Conservation (phyloP, 345 rosid genomes). For the Hypericum androsaemum region DNA sequence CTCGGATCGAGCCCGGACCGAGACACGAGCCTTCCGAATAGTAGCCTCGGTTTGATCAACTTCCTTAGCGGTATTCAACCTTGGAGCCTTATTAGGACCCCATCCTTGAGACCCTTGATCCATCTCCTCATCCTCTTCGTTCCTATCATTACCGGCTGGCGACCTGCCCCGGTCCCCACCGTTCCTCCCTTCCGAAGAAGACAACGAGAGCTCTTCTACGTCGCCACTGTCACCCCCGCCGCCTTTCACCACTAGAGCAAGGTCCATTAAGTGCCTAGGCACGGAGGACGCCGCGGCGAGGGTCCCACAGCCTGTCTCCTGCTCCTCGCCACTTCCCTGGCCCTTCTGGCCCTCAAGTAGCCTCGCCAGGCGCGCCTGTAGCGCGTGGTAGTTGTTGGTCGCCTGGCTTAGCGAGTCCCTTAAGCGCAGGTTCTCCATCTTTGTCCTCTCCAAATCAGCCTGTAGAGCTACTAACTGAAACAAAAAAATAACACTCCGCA, state of each 20-base stretch:
- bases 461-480: slow-evolving; percentile 36
- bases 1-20: slow-evolving; percentile 57
- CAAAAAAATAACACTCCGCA: background rate
- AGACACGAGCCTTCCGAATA: slow-evolving; percentile 60
- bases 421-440: slow-evolving; percentile 42
- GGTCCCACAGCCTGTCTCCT: no score
- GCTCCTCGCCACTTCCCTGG: background rate
- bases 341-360: slow-evolving; percentile 23
- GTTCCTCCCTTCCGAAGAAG: slow-evolving; percentile 43
- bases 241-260: slow-evolving; percentile 23
- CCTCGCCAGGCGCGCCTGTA: slow-evolving; percentile 36
- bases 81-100: slow-evolving; percentile 34
- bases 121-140: slow-evolving; percentile 8
- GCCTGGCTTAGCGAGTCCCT: slow-evolving; percentile 32
- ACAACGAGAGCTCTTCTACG: slow-evolving; percentile 31
- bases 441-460: slow-evolving; percentile 38
- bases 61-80: slow-evolving; percentile 32
- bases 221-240: slow-evolving; percentile 12
- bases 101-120: slow-evolving; percentile 25
- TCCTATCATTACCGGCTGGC: slow-evolving; percentile 18
- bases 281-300: slow-evolving; percentile 13
- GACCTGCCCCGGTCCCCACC: slow-evolving; percentile 32
- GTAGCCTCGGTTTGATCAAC: slow-evolving; percentile 60
- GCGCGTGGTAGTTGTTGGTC: slow-evolving; percentile 32
- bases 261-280: slow-evolving; percentile 49